phyloP scores from a whole-genome alignment of 2,329 filamentous ascomycete genomes.

The Cyphellophora attinorum region DNA sequence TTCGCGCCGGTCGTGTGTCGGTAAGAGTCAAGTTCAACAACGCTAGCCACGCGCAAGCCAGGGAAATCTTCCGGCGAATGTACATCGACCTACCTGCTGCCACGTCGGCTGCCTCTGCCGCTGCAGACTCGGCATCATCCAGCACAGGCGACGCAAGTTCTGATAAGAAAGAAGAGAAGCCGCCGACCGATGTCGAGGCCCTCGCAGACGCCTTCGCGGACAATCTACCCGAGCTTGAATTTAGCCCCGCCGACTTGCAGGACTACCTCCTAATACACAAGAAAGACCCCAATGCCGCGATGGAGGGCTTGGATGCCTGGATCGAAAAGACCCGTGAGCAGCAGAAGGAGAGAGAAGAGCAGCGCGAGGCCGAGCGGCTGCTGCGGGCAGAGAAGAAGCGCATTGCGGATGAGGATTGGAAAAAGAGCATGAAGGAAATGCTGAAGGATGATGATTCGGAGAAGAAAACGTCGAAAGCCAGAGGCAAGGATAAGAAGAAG shows the following conservation, averaged over 20 bases:
- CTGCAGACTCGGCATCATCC: neutral
- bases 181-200: conserved; percentile 15
- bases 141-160: neutral
- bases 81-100: conserved; percentile 15
- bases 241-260: conserved; percentile 45
- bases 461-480: too few relatives aligned
- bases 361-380: conserved; percentile 14
- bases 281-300: conserved; percentile 36
- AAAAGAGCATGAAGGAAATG: conserved; percentile 9
- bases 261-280: conserved; percentile 42
- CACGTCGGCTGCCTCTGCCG: neutral
- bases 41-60: conserved; percentile 19
- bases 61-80: conserved; percentile 23
- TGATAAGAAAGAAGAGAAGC: neutral
- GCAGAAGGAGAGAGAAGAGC: conserved; percentile 12
- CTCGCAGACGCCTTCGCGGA: conserved; percentile 38
- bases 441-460: conserved; percentile 6
- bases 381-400: conserved; percentile 7
- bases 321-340: conserved; percentile 11
- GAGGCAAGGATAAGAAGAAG: conserved; percentile 5
- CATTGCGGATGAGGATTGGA: conserved; percentile 5
- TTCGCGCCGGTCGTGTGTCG: conserved; percentile 65
- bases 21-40: conserved; percentile 52
- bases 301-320: conserved; percentile 36
- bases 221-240: conserved; percentile 34